A percentile compares a stretch with the other conserved stretches of the same genome.
Conservation (phyloP, 768 basidiomycete species). For the Neoboletus subvelutipes region DNA sequence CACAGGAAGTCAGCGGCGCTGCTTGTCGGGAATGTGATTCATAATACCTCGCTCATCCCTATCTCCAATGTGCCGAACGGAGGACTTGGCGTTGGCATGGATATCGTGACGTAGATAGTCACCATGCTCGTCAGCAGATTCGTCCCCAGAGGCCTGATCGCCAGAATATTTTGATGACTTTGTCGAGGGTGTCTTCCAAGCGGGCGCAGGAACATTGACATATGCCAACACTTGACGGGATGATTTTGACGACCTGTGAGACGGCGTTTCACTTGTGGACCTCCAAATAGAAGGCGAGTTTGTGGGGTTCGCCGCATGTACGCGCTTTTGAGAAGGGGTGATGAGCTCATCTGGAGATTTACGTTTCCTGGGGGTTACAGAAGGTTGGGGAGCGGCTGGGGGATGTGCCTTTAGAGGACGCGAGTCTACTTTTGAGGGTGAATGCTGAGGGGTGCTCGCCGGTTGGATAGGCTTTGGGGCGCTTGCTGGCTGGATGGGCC, state of each 20-base stretch:
- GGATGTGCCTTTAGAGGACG: conserved; percentile 15
- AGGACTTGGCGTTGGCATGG: conserved; percentile 44
- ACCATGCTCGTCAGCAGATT: conserved; percentile 48
- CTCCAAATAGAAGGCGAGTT: conserved; percentile 11
- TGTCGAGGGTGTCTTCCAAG: conserved; percentile 29
- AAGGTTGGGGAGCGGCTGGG: conserved; percentile 11
- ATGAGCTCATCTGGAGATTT: conserved; percentile 59
- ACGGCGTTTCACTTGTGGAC: conserved; percentile 24
- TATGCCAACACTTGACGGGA: conserved; percentile 35
- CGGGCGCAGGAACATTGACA: conserved; percentile 32
- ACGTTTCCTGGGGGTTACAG: conserved; percentile 67
- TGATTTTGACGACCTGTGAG: conserved; percentile 29
- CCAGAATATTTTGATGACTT: conserved; percentile 29
- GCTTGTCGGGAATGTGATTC: not conserved
- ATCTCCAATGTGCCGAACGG: conserved; percentile 64
- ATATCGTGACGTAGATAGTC: conserved; percentile 22
- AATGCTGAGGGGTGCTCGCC: conserved; percentile 15
- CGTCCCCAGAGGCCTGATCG: conserved; percentile 53
- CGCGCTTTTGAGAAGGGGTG: conserved; percentile 66
- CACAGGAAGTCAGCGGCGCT: not conserved
- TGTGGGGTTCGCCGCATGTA: conserved; percentile 27
- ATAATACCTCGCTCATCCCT: conserved; percentile 69
- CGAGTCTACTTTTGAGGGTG: conserved; percentile 17
- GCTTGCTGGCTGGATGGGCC: conserved; percentile 11
- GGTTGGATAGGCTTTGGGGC: conserved; percentile 16